Evolutionary conservation across 2,329 filamentous ascomycete species (phyloP), one percentile per base, ranked within the genome.

Genomic region (Beauveria scarabaeidicola): DNA sequence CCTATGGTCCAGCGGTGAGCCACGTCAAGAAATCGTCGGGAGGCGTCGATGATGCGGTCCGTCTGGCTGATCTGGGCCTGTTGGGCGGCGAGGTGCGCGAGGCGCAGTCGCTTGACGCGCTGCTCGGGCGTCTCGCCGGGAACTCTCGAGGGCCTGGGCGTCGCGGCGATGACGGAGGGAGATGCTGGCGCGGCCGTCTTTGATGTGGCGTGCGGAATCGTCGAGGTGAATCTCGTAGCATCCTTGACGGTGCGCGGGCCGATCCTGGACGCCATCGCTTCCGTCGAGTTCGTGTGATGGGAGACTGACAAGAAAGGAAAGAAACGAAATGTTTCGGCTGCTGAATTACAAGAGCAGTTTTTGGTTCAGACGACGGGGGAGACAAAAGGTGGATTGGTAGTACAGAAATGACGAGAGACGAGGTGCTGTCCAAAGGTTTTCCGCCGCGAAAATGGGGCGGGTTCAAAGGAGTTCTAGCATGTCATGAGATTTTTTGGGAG

Each of bases 221-320:
- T 77, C 59, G 75, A 77, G 40, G 75, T 78, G 70, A 78, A 94
- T 70, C 89, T 86, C 68, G 90, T 94, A 65, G 90, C 89, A 72
- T 92, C 89, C 67, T 83, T 84, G 71, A 89, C 86, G 75, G 84
- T 89, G 70, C 88, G 86, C 62, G 87, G 81, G 64, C 76, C 77
- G 48, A 77, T 73, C 65, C 72, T 71, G 38, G 73, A 73, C 60
- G 73, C 72, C 75, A 77, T 78, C 66, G 61, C 61, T 60, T 44
- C 47, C 25, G 52, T 27, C 36, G 17, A 21, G n/a, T 25, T 43
- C 15, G 32, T 51, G 15, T 53, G 6, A 27, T 46, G 10, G 50
- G 10, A 19, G 19, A 25, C 5, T 15, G 3, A 21, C 13, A 29
- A 15, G 9, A 27, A 27, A n/a, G 10, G 9, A 5, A 17, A 44